Conservation (phyloP, 73 alveolate genomes). For the Tetrahymena malaccensis region DNA sequence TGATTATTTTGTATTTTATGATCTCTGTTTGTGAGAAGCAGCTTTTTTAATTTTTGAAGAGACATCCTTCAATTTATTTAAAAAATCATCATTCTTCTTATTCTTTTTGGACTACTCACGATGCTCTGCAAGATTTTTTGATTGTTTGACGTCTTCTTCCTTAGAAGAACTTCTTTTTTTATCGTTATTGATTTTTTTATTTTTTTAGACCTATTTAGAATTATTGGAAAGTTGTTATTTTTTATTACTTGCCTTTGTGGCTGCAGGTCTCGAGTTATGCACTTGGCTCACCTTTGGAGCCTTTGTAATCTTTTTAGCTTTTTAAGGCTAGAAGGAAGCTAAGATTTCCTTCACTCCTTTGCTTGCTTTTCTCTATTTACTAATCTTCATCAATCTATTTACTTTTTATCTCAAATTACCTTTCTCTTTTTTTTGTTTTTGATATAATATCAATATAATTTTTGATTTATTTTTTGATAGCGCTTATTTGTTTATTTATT, state of each 20-base stretch:
- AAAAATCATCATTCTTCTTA: neutral
- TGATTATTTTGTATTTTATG: neutral
- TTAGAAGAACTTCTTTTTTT: neutral
- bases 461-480: neutral
- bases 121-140: neutral
- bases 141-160: neutral
- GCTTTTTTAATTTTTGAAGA: neutral
- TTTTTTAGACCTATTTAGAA: neutral
- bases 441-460: neutral
- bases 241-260: neutral
- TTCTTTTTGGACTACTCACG: neutral
- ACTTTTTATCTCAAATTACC: neutral
- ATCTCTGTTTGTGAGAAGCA: neutral
- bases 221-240: neutral
- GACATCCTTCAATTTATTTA: neutral
- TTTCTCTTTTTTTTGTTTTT: neutral
- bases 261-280: neutral
- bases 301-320: neutral
- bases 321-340: neutral
- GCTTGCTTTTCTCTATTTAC: neutral
- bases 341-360: neutral
- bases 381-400: neutral
- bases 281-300: neutral
- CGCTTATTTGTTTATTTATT: neutral
- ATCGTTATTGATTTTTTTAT: neutral